These are phyloP conservation scores for Cystobasidiaceae sp. DNA, from an alignment of 1,284 basidiomycete genomes.

Conservation along the genomic window DNA sequence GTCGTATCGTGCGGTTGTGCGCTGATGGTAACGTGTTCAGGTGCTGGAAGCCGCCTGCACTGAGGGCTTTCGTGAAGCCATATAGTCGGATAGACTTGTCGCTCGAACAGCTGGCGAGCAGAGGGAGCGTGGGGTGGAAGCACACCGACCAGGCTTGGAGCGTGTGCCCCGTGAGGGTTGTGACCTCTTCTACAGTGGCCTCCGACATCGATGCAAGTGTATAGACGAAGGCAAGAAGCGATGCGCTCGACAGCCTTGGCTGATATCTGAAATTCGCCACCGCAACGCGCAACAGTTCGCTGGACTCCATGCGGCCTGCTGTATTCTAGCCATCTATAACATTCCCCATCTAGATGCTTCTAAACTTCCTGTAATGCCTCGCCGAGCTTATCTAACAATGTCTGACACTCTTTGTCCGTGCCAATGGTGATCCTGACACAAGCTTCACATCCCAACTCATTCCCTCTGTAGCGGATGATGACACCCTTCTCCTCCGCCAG, in stretches of 20 bases:
- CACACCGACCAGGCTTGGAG: conserved; percentile 83
- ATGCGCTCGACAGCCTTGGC: no score
- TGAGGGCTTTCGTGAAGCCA: conserved; percentile 53
- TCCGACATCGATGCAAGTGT: no score
- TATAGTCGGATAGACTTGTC: conserved; percentile 89
- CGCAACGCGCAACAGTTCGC: no score
- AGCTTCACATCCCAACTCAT: conserved; percentile 78
- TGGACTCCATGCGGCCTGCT: no score
- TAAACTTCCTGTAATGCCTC: conserved; percentile 34
- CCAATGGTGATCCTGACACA: conserved; percentile 90
- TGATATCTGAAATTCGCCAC: no score
- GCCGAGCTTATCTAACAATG: conserved; percentile 36
- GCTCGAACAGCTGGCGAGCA: conserved; percentile 87
- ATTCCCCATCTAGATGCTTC: no score
- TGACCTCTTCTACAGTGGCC: conserved; percentile 28
- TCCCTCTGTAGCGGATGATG: conserved; percentile 84
- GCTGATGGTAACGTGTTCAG: conserved; percentile 56
- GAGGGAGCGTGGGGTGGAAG: conserved; percentile 79
- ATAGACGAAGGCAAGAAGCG: no score
- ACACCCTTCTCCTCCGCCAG: conserved; percentile 69
- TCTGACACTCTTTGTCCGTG: conserved; percentile 67
- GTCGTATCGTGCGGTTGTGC: conserved; percentile 85
- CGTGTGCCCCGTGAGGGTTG: conserved; percentile 59
- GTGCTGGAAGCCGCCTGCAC: conserved; percentile 37
- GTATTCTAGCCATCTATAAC: no score